Conservation (phyloP, 768 basidiomycete species). For the Sistotremastrum suecicum region DNA sequence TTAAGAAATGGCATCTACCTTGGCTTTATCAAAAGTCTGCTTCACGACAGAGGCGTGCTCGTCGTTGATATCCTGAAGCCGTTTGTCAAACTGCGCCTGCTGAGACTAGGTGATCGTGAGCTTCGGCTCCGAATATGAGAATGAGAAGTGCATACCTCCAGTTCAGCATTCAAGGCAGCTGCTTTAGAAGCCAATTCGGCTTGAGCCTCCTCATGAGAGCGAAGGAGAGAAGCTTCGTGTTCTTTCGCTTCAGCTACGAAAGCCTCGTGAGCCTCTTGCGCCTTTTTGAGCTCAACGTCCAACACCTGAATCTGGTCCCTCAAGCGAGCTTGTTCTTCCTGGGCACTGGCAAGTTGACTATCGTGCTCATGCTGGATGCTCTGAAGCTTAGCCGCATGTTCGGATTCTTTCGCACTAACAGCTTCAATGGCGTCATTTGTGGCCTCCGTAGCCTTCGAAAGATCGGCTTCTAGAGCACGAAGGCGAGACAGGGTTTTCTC, state of each 20-base stretch:
- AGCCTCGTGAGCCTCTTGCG: slow-evolving; percentile 32
- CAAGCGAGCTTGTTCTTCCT: slow-evolving; percentile 24
- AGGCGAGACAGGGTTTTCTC: slow-evolving; percentile 30
- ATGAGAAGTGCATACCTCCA: slow-evolving; percentile 37
- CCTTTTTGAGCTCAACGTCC: slow-evolving; percentile 33
- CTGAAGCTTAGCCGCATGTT: slow-evolving; percentile 24
- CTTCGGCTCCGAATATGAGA: slow-evolving; percentile 27
- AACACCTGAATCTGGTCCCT: slow-evolving; percentile 28
- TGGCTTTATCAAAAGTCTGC: slow-evolving; percentile 62
- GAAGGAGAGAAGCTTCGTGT: slow-evolving; percentile 26
- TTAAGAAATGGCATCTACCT: slow-evolving; percentile 29
- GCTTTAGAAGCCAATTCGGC: too few relatives aligned
- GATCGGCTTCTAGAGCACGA: slow-evolving; percentile 37
- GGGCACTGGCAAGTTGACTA: slow-evolving; percentile 29
- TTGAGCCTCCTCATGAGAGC: too few relatives aligned
- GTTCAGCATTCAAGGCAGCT: slow-evolving; percentile 26
- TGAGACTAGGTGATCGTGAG: slow-evolving; percentile 20
- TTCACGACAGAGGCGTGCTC: slow-evolving; percentile 9
- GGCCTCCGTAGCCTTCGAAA: slow-evolving; percentile 32
- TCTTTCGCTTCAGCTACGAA: slow-evolving; percentile 34
- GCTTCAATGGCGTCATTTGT: slow-evolving; percentile 34
- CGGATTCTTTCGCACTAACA: slow-evolving; percentile 32
- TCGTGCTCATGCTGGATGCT: slow-evolving; percentile 30
- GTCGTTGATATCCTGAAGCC: slow-evolving; percentile 28
- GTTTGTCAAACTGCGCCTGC: slow-evolving; percentile 42